These are phyloP conservation scores for Endotrypanum monterogeii DNA, from an alignment of 208 protist genomes.

Conservation along the genomic window DNA sequence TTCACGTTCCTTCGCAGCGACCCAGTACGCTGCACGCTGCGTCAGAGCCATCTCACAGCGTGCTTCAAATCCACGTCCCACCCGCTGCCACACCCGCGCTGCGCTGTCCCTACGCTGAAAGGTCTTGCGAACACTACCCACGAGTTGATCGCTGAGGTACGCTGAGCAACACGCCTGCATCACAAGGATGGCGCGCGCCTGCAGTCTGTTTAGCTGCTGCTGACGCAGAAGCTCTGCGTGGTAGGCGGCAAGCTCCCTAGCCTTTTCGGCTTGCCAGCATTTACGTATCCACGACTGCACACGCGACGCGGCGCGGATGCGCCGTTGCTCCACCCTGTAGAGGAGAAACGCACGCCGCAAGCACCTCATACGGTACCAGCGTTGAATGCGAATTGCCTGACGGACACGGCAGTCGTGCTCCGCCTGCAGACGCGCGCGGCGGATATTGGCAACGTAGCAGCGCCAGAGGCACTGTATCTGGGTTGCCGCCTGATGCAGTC, in stretches of 20 bases:
- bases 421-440: constrained; percentile 59
- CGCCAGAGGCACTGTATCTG: constrained; percentile 82
- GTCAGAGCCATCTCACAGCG: constrained; percentile 45
- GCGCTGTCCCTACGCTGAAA: constrained; percentile 44
- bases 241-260: constrained; percentile 68
- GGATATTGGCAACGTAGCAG: constrained; percentile 58
- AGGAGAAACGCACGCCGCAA: constrained; percentile 52
- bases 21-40: constrained; percentile 27
- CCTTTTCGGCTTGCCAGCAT: constrained; percentile 46
- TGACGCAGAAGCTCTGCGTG: constrained; percentile 56
- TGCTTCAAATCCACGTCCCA: constrained; percentile 54
- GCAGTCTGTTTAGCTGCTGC: constrained; percentile 48
- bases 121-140: constrained; percentile 49
- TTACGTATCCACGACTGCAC: constrained; percentile 68
- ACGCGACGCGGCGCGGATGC: constrained; percentile 39
- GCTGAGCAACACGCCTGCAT: constrained; percentile 57
- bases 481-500: constrained; percentile 43
- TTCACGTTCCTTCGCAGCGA: constrained; percentile 37
- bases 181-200: constrained; percentile 36
- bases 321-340: constrained; percentile 44
- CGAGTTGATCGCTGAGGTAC: constrained; percentile 45
- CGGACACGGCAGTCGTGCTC: constrained; percentile 49
- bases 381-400: constrained; percentile 54
- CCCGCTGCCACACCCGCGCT: constrained; percentile 56
- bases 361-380: constrained; percentile 67